These are phyloP conservation scores for Neoconidiobolus thromboides DNA, from an alignment of 371 early-diverging fungal species.

Conservation along the genomic window DNA sequence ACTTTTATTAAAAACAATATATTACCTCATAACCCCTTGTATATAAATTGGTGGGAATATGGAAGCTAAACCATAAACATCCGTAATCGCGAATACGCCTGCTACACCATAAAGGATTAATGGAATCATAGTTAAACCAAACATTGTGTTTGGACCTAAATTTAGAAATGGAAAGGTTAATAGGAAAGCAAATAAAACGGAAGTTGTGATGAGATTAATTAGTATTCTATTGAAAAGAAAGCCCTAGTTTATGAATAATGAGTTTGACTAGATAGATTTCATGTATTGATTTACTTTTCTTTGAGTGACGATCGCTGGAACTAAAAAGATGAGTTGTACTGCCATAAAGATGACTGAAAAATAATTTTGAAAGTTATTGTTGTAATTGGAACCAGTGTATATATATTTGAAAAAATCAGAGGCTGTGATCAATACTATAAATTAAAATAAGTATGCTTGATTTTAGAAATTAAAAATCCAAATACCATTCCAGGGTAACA, in stretches of 20 bases:
- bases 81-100: conserved; percentile 43
- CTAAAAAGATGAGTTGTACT: conserved; percentile 32
- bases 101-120: conserved; percentile 34
- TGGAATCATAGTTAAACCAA: conserved; percentile 34
- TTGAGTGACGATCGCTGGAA: conserved; percentile 33
- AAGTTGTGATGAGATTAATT: neutral
- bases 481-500: conserved; percentile 70
- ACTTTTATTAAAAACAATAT: neutral
- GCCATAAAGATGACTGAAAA: conserved; percentile 46
- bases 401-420: conserved; percentile 42
- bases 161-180: no score
- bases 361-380: conserved; percentile 52
- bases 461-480: neutral
- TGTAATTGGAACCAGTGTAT: conserved; percentile 33
- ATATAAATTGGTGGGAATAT: conserved; percentile 46
- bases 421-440: conserved; percentile 50
- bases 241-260: neutral
- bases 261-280: neutral
- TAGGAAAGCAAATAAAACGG: neutral
- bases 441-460: neutral
- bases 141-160: conserved; percentile 16
- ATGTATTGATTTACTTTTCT: conserved; percentile 21
- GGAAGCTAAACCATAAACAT: conserved; percentile 51
- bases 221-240: neutral
- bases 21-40: conserved; percentile 51